Evolutionary conservation across 768 basidiomycete species (phyloP), one percentile per base, ranked within the genome.

Genomic region (Mycena belliarum): DNA sequence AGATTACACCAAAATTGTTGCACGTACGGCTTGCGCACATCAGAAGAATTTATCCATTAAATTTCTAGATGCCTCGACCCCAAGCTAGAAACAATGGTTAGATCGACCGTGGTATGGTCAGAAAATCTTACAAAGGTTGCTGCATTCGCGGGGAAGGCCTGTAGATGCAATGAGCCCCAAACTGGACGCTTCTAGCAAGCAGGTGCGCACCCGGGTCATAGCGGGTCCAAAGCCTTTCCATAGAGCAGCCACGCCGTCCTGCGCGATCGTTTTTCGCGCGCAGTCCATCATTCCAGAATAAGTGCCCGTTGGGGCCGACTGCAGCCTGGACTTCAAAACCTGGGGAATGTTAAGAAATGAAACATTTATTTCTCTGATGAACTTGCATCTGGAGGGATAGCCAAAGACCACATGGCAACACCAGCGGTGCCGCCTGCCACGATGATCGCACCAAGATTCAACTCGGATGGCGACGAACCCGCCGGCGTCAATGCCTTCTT

Each of bases 221-320:
- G 97, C 97, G 16, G 96, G 97, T 44, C 93, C 95, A 69, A 99
- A 93, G 11, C 97, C 97, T 73, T 91, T 98, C 93, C 95, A 99
- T 11, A 99, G 77, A 1, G 96, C 95, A 26, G 73, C 73, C 18
- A 91, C 79, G 41, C 97, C 97, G 72, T 97, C 95, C 49, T 79
- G 82, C 7, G 92, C 91, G 63, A 98, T 90, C 10, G 94, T 91
- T 76, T 98, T 97, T 52, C 89, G 79, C 35, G 88, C 83, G 67
- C 97, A 99, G 71, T 99, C 97, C 53, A 97, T 66, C 67, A 98
- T 81, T 18, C 97, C 96, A 42, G 87, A 86, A 75, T 99, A 99
- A n/a, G 94, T 97, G 16, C 97, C 97, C 6, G 87, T 86, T n/a
- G 95, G 95, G 20, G 97, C 96, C 24, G 93, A 94, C 71, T 99